Conservation (phyloP, 2,329 filamentous ascomycete genomes). For the Verticillium nonalfalfae region DNA sequence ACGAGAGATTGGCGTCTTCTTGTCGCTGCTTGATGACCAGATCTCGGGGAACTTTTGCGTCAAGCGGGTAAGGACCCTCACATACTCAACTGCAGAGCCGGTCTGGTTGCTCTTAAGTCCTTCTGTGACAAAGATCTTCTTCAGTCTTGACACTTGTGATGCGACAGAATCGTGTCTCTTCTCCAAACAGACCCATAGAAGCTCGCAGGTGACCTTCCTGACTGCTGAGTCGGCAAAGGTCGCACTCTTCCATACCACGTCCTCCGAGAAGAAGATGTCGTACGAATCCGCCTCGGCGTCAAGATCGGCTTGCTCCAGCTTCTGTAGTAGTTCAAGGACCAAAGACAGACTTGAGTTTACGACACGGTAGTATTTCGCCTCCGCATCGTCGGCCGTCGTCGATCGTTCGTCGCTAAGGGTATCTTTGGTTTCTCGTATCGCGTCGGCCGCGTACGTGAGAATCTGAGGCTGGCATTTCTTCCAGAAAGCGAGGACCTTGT, state of each 20-base stretch:
- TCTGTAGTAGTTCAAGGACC: slow-evolving; percentile 45
- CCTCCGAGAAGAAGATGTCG: slow-evolving; percentile 58
- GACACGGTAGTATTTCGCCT: slow-evolving; percentile 80
- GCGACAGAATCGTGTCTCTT: slow-evolving; percentile 39
- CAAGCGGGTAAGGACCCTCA: slow-evolving; percentile 59
- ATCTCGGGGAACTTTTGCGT: slow-evolving; percentile 60
- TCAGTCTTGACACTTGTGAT: slow-evolving; percentile 42
- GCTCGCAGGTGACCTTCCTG: slow-evolving; percentile 43
- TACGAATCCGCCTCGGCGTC: slow-evolving; percentile 57
- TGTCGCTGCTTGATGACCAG: slow-evolving; percentile 56
- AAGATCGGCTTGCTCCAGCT: slow-evolving; percentile 43
- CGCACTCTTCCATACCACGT: slow-evolving; percentile 60
- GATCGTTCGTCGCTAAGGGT: slow-evolving; percentile 87
- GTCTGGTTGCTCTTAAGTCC: slow-evolving; percentile 66
- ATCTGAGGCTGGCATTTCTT: slow-evolving; percentile 76
- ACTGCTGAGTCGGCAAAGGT: slow-evolving; percentile 54
- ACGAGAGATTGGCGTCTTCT: slow-evolving; percentile 46
- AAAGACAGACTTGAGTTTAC: slow-evolving; percentile 48
- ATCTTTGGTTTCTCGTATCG: slow-evolving; percentile 70
- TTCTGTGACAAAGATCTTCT: slow-evolving; percentile 61
- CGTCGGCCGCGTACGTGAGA: slow-evolving; percentile 73
- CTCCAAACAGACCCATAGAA: slow-evolving; percentile 43
- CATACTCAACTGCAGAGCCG: slow-evolving; percentile 67
- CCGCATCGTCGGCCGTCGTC: slow-evolving; percentile 76
- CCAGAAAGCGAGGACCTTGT: slow-evolving; percentile 73